Conservation (phyloP, 2,329 filamentous ascomycete species). For the Diplodia seriata region DNA sequence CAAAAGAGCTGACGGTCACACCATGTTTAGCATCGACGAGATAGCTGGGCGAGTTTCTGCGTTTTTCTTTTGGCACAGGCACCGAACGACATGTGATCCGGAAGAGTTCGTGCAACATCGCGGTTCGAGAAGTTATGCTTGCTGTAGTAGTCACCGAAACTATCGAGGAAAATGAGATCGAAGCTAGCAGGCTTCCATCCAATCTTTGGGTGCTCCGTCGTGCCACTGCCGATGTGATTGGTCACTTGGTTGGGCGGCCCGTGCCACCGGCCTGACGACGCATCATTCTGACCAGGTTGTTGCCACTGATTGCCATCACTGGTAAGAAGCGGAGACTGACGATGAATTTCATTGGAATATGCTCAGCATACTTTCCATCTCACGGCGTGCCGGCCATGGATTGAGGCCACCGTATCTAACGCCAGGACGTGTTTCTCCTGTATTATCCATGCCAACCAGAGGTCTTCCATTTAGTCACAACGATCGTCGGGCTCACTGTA, state of each 20-base stretch:
- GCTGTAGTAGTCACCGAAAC: conserved; percentile 26
- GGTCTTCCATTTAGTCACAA: neutral
- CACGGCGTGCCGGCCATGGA: neutral
- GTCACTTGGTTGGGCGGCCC: conserved; percentile 12
- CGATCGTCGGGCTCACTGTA: neutral
- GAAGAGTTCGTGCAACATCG: neutral
- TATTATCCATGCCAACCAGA: neutral
- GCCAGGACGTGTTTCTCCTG: neutral
- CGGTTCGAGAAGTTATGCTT: conserved; percentile 26
- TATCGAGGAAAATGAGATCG: conserved; percentile 22
- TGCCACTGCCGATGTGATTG: conserved; percentile 24
- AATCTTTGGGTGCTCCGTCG: conserved; percentile 29
- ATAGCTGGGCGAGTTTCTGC: conserved; percentile 10
- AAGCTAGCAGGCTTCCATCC: conserved; percentile 1
- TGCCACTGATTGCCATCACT: neutral
- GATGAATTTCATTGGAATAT: neutral
- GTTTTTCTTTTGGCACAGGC: conserved; percentile 23
- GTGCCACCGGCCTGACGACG: conserved; percentile 24
- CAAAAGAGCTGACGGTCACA: neutral
- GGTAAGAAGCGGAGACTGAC: neutral
- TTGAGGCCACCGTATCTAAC: neutral
- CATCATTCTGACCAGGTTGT: neutral
- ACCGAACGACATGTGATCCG: conserved; percentile 6
- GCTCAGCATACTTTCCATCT: neutral
- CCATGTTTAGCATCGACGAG: neutral